These are phyloP conservation scores for Castanopsis chinensis DNA, from an alignment of 306 rosid species.

Conservation along the genomic window DNA sequence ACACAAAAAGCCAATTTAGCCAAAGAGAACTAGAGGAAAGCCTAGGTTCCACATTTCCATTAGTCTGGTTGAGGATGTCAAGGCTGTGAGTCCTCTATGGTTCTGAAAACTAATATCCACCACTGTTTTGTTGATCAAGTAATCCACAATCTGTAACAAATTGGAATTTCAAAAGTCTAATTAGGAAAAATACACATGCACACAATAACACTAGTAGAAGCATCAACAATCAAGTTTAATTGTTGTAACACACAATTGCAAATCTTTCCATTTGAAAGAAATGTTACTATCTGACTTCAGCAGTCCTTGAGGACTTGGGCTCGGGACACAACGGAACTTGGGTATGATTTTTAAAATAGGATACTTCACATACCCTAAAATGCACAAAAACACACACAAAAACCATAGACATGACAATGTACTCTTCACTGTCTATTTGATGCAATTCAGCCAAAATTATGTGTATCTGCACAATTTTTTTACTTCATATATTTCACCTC, in stretches of 20 bases:
- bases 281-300: background rate
- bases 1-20: too few relatives aligned
- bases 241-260: background rate
- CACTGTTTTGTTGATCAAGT: slow-evolving; percentile 48
- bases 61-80: slow-evolving; percentile 49
- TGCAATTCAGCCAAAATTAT: background rate
- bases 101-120: slow-evolving; percentile 49
- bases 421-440: too few relatives aligned
- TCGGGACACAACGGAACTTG: too few relatives aligned
- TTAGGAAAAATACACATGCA: background rate
- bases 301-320: background rate
- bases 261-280: background rate
- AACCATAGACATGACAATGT: too few relatives aligned
- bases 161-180: background rate
- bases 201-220: background rate
- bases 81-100: slow-evolving; percentile 47
- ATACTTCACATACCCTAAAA: too few relatives aligned
- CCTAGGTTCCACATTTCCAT: slow-evolving; percentile 25
- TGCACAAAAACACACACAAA: too few relatives aligned
- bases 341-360: too few relatives aligned
- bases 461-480: background rate
- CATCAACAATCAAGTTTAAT: background rate
- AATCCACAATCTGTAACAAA: slow-evolving; percentile 54
- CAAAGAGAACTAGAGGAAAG: too few relatives aligned
- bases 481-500: background rate